Evolutionary conservation across 805 yeast genomes (phyloP).

Genomic region (Myxozyma sirexii): DNA sequence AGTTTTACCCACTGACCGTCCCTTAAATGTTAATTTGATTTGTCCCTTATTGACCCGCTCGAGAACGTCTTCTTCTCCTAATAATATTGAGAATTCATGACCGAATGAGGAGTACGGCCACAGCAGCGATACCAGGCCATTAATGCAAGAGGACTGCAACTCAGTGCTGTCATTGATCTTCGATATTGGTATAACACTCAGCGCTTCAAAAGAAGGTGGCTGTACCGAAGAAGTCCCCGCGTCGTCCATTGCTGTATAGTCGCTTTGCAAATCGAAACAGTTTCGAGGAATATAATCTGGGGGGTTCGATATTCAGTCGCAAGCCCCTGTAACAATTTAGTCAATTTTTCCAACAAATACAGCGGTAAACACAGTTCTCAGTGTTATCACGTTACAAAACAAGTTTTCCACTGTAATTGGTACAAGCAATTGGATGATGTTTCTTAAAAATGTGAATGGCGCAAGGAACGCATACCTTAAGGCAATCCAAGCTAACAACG

Average conservation of each 20-base stretch:
- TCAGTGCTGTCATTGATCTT: neutral
- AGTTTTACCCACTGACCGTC: conserved; percentile 8
- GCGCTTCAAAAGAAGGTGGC: neutral
- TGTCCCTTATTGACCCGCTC: conserved; percentile 22
- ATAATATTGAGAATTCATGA: conserved; percentile 14
- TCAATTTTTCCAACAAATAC: no score
- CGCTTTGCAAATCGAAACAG: no score
- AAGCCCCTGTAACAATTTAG: no score
- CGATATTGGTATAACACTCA: neutral
- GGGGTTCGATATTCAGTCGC: neutral
- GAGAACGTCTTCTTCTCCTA: conserved; percentile 20
- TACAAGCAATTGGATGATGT: no score
- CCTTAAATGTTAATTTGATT: conserved; percentile 23
- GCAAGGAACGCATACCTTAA: no score
- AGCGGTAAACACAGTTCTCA: no score
- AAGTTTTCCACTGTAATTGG: no score
- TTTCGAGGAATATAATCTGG: neutral
- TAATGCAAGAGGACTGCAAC: neutral
- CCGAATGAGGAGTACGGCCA: conserved; percentile 29
- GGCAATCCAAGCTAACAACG: no score
- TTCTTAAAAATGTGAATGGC: no score
- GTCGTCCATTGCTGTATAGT: neutral
- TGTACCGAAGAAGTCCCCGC: neutral
- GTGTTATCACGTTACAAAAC: no score
- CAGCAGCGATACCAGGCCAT: conserved; percentile 24